These are phyloP conservation scores for Diplodia seriata DNA, from an alignment of 2,329 filamentous ascomycete species.

Conservation along the genomic window DNA sequence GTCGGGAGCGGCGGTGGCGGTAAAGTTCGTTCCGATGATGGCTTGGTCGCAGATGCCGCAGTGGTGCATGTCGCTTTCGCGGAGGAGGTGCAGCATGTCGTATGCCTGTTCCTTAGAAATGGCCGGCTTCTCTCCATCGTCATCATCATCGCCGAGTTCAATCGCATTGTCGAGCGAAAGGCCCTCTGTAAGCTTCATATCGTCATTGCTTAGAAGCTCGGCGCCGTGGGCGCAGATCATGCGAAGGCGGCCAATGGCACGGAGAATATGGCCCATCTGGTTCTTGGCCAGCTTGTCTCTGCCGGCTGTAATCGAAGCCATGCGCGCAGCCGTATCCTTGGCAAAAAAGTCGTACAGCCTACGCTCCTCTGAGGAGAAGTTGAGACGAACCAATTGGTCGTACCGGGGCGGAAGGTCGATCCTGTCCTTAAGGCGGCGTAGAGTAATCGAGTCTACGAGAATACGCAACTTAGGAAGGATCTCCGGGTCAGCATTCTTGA, in stretches of 20 bases:
- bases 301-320: conserved; percentile 74
- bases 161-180: conserved; percentile 86
- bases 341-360: conserved; percentile 85
- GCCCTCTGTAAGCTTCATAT: conserved; percentile 80
- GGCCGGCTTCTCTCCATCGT: conserved; percentile 55
- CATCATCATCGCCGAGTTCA: conserved; percentile 83
- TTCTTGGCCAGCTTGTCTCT: conserved; percentile 76
- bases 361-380: conserved; percentile 77
- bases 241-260: conserved; percentile 86
- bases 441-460: conserved; percentile 91
- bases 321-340: conserved; percentile 78
- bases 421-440: conserved; percentile 84
- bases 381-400: conserved; percentile 75
- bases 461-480: conserved; percentile 86
- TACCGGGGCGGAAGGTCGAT: conserved; percentile 79
- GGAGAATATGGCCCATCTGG: conserved; percentile 92
- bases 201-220: conserved; percentile 84
- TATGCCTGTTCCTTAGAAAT: conserved; percentile 78
- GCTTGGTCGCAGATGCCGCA: conserved; percentile 73
- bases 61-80: conserved; percentile 76
- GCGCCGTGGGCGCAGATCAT: conserved; percentile 94
- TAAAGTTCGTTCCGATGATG: conserved; percentile 60
- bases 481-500: conserved; percentile 84
- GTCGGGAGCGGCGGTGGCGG: conserved; percentile 39
- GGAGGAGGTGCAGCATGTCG: conserved; percentile 83